Evolutionary conservation across 805 yeast genomes (phyloP).

Genomic region (Myxozyma vanderwaltii): DNA sequence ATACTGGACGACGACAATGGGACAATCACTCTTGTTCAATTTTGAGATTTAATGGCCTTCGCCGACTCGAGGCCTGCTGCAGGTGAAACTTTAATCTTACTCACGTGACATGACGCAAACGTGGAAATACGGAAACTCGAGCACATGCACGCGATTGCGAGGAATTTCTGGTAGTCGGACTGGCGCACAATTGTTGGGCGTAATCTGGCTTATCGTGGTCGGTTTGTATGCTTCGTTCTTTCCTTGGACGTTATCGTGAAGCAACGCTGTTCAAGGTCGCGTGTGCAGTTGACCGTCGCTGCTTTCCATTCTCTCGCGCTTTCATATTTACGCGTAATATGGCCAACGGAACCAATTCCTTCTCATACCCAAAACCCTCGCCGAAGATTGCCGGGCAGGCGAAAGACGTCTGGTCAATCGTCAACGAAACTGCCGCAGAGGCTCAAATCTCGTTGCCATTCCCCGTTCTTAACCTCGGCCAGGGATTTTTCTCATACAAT

Average conservation of each 20-base stretch:
- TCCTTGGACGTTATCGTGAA: too few relatives aligned
- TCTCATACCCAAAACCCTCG: conserved; percentile 29
- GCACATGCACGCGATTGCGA: background rate
- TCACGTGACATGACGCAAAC: conserved; percentile 26
- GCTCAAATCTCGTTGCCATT: conserved; percentile 69
- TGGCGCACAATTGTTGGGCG: background rate
- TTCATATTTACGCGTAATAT: background rate
- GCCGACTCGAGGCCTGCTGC: background rate
- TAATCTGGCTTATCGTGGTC: background rate
- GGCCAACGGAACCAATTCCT: conserved; percentile 4
- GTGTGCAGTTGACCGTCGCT: background rate
- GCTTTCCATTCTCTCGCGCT: background rate
- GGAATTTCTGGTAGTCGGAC: background rate
- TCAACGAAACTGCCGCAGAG: conserved; percentile 91
- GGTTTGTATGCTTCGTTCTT: background rate
- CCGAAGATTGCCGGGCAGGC: conserved; percentile 33
- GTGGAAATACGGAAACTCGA: conserved; percentile 17
- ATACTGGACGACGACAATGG: background rate
- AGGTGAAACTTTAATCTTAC: background rate
- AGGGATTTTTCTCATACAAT: conserved; percentile 93
- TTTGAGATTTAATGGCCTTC: background rate
- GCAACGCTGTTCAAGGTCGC: background rate
- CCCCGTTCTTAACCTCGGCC: conserved; percentile 87
- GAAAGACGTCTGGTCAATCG: conserved; percentile 86
- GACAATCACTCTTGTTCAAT: background rate